Conservation (phyloP, 208 protist species). For the Wallacemonas sp. region DNA sequence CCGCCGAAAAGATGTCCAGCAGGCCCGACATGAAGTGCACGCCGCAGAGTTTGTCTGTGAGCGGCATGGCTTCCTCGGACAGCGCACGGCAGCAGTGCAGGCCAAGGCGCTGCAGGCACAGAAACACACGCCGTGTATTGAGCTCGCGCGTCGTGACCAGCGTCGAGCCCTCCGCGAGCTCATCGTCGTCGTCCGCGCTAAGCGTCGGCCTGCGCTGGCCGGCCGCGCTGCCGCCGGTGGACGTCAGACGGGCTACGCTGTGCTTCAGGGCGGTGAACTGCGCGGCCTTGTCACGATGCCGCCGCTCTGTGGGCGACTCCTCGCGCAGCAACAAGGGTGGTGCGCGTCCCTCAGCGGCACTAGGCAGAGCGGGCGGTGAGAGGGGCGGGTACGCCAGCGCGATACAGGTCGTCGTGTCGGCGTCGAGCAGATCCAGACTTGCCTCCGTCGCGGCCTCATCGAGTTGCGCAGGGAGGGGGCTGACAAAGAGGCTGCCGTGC, state of each 20-base stretch:
- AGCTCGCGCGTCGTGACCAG: slow-evolving; percentile 30
- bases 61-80: slow-evolving; percentile 13
- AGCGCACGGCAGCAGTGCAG: slow-evolving; percentile 42
- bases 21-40: slow-evolving; percentile 29
- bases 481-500: slow-evolving; percentile 68
- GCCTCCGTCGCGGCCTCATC: no score
- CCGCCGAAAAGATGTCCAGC: slow-evolving; percentile 24
- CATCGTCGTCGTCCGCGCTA: slow-evolving; percentile 19
- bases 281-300: slow-evolving; percentile 5
- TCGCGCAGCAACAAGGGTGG: not conserved
- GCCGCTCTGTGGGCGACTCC: slow-evolving; percentile 6
- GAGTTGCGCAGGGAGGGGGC: no score
- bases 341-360: no score
- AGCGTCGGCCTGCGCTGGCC: not conserved
- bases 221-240: not conserved
- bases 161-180: slow-evolving; percentile 20
- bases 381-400: no score
- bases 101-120: slow-evolving; percentile 42
- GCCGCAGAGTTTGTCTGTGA: slow-evolving; percentile 29
- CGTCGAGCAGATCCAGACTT: no score
- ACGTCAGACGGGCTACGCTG: not conserved
- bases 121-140: slow-evolving; percentile 34
- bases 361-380: no score
- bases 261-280: not conserved
- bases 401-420: no score